phyloP scores from a whole-genome alignment of 2,329 filamentous ascomycete genomes.

The Metarhizium guizhouense region DNA sequence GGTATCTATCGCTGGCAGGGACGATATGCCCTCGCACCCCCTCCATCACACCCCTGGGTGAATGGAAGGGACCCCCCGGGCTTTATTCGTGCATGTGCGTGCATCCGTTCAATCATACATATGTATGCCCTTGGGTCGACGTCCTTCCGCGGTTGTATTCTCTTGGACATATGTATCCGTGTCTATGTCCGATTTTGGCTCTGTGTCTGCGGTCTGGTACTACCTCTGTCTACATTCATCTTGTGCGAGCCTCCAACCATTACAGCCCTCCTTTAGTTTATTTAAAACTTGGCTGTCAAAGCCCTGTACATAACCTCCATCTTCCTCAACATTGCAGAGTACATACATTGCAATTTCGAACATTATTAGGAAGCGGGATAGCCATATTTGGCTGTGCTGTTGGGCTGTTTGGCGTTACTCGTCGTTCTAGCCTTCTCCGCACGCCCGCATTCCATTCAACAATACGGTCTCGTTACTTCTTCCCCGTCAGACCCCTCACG shows the following conservation, averaged over 20 bases:
- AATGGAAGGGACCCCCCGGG: background rate
- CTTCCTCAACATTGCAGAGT: background rate
- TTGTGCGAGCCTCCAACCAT: background rate
- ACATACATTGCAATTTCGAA: background rate
- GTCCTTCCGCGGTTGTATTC: constrained; percentile 1
- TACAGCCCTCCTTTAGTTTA: background rate
- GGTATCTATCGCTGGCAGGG: background rate
- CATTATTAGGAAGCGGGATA: background rate
- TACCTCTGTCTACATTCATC: constrained; percentile 1
- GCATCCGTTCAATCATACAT: constrained; percentile 4
- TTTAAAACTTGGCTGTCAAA: background rate
- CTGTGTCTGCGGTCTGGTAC: constrained; percentile 1
- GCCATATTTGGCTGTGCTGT: background rate
- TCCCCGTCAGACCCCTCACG: background rate
- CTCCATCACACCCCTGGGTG: constrained; percentile 5
- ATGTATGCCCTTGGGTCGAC: constrained; percentile 3
- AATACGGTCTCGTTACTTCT: constrained; percentile 1
- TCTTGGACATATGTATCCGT: constrained; percentile 3
- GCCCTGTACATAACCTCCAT: background rate
- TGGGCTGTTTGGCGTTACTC: background rate
- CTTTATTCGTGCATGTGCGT: constrained; percentile 3
- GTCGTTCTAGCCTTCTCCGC: background rate
- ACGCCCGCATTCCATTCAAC: constrained; percentile 5
- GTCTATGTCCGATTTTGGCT: constrained; percentile 1
- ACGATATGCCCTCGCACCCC: constrained; percentile 1